phyloP scores from a whole-genome alignment of 352 stramenopile species.

The Blastocystis sp. region DNA sequence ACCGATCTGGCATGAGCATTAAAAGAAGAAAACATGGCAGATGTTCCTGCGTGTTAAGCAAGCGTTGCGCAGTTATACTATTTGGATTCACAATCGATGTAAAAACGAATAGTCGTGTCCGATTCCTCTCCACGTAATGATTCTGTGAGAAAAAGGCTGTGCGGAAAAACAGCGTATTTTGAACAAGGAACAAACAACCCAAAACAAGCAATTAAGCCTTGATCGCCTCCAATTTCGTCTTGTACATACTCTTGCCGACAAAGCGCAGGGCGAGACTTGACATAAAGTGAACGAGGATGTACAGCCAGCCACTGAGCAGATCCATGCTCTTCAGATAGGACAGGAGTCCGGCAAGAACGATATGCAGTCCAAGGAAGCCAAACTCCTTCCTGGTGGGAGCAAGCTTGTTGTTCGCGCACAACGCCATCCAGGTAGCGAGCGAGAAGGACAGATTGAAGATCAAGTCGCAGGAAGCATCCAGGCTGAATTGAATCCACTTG shows the following conservation, averaged over 20 bases:
- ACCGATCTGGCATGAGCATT: background rate
- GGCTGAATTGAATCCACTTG: slow-evolving; percentile 45
- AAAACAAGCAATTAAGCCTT: slow-evolving; percentile 33
- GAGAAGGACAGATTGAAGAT: slow-evolving; percentile 17
- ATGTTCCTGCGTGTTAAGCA: no score
- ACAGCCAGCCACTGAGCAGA: background rate
- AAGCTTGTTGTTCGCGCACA: slow-evolving; percentile 22
- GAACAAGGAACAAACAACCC: background rate
- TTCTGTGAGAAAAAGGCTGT: no score
- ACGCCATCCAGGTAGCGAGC: background rate
- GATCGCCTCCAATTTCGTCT: slow-evolving; percentile 14
- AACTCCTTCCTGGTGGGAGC: slow-evolving; percentile 3
- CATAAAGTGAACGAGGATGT: slow-evolving; percentile 2
- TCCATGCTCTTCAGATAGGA: slow-evolving; percentile 21
- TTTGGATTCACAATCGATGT: no score
- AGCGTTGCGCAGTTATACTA: no score
- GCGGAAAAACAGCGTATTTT: background rate
- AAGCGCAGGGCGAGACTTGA: background rate
- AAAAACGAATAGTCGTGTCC: no score
- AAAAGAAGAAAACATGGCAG: slow-evolving; percentile 10
- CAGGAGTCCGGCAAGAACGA: slow-evolving; percentile 9
- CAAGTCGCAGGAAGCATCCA: slow-evolving; percentile 19
- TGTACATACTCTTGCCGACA: slow-evolving; percentile 1
- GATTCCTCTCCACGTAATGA: no score
- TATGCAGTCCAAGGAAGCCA: background rate